These are phyloP conservation scores for Mycena polygramma DNA, from an alignment of 768 basidiomycete species.

Conservation along the genomic window DNA sequence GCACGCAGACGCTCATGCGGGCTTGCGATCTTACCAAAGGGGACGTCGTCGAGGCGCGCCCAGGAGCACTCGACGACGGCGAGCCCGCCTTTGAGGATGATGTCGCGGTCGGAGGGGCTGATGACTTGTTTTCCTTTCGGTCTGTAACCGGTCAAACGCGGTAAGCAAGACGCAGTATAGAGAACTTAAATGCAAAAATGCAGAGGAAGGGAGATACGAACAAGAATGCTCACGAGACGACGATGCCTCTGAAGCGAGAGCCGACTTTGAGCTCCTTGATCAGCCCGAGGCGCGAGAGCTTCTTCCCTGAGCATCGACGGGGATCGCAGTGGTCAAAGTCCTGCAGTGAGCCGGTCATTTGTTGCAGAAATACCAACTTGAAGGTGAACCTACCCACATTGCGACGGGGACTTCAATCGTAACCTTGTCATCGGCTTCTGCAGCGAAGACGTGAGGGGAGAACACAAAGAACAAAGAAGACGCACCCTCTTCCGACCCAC, in stretches of 20 bases:
- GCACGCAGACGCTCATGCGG: constrained; percentile 91
- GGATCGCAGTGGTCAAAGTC: constrained; percentile 99
- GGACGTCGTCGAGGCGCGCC: constrained; percentile 95
- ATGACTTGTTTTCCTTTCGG: constrained; percentile 87
- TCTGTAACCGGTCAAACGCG: constrained; percentile 51
- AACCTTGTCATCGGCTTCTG: constrained; percentile 41
- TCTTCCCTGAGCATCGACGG: constrained; percentile 85
- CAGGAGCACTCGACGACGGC: constrained; percentile 99
- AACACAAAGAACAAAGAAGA: not conserved
- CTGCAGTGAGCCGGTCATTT: constrained; percentile 52
- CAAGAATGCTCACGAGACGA: constrained; percentile 82
- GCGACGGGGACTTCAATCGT: constrained; percentile 82
- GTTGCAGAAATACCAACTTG: not conserved
- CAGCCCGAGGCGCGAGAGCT: constrained; percentile 86
- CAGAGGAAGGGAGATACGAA: constrained; percentile 12
- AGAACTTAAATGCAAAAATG: not conserved
- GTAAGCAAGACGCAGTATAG: constrained; percentile 25
- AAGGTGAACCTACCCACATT: constrained; percentile 86
- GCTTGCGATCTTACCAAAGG: constrained; percentile 93
- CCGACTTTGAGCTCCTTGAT: constrained; percentile 89
- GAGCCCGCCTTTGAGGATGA: constrained; percentile 79
- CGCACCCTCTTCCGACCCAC: constrained; percentile 41
- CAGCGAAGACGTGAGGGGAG: constrained; percentile 2
- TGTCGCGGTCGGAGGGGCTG: constrained; percentile 86
- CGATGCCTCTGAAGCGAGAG: constrained; percentile 89